These are phyloP conservation scores for Triticum turgidum DNA, from an alignment of 176 grass and related monocot genomes.

Conservation along the genomic window DNA sequence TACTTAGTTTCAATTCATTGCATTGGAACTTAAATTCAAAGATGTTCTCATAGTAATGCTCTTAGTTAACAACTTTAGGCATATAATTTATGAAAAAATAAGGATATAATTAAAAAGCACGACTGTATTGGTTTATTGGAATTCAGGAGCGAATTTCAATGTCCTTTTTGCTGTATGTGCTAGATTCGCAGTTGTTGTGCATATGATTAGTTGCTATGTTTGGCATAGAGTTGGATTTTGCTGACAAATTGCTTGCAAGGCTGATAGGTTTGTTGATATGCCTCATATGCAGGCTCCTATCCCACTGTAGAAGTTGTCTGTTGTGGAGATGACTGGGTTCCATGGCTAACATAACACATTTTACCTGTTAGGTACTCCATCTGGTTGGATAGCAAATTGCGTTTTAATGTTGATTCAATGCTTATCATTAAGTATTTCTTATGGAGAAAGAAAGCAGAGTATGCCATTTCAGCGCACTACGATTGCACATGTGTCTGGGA, in stretches of 20 bases:
- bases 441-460: conserved; percentile 86
- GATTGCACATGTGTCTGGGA: conserved; percentile 90
- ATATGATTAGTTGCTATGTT: not conserved
- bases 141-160: too few relatives aligned
- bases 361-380: conserved; percentile 74
- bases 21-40: too few relatives aligned
- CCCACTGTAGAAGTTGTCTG: too few relatives aligned
- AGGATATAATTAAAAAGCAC: too few relatives aligned
- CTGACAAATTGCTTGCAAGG: not conserved
- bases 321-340: not conserved
- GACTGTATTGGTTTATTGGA: too few relatives aligned
- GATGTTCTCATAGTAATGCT: too few relatives aligned
- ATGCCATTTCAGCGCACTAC: conserved; percentile 89
- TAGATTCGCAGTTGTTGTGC: not conserved
- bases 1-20: too few relatives aligned
- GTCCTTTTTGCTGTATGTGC: too few relatives aligned
- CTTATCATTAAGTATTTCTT: conserved; percentile 85
- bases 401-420: conserved; percentile 82
- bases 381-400: conserved; percentile 95
- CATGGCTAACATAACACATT: conserved; percentile 15
- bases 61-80: too few relatives aligned
- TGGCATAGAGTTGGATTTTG: not conserved
- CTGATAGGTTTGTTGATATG: too few relatives aligned
- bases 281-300: too few relatives aligned
- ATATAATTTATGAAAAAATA: too few relatives aligned